phyloP scores from a whole-genome alignment of 306 rosid genomes.

The Cucurbita moschata region DNA sequence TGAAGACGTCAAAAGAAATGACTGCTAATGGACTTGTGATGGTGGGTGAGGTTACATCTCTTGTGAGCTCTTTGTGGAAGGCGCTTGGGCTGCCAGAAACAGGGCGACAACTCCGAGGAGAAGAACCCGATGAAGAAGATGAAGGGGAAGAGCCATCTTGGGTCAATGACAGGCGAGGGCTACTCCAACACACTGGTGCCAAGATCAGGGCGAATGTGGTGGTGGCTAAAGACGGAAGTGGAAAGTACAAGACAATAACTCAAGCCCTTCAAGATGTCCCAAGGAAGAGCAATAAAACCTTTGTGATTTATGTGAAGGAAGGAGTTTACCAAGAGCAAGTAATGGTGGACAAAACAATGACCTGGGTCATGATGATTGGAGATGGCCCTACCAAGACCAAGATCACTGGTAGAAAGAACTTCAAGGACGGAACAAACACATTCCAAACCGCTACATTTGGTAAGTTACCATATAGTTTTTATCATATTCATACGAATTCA shows the following conservation, averaged over 20 bases:
- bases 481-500: no score
- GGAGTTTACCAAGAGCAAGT: constrained; percentile 47
- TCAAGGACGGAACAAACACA: constrained; percentile 21
- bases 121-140: neutral
- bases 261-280: constrained; percentile 50
- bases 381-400: constrained; percentile 51
- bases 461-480: constrained; percentile 6
- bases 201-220: constrained; percentile 7
- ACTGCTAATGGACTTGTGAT: constrained; percentile 56
- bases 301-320: constrained; percentile 56
- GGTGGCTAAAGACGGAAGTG: constrained; percentile 44
- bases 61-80: neutral
- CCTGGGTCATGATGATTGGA: constrained; percentile 21
- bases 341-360: constrained; percentile 13
- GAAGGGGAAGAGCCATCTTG: constrained; percentile 16
- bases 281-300: constrained; percentile 13
- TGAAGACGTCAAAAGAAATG: constrained; percentile 34
- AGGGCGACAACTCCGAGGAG: constrained; percentile 17
- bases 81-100: neutral
- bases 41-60: constrained; percentile 11
- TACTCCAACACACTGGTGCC: neutral
- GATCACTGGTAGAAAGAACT: constrained; percentile 18
- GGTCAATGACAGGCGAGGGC: constrained; percentile 5
- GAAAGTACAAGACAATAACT: constrained; percentile 34
- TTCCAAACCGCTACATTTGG: constrained; percentile 48